Base-by-base conservation (phyloP, 2,329 filamentous ascomycete species). In the Fusarium drepaniforme region DNA sequence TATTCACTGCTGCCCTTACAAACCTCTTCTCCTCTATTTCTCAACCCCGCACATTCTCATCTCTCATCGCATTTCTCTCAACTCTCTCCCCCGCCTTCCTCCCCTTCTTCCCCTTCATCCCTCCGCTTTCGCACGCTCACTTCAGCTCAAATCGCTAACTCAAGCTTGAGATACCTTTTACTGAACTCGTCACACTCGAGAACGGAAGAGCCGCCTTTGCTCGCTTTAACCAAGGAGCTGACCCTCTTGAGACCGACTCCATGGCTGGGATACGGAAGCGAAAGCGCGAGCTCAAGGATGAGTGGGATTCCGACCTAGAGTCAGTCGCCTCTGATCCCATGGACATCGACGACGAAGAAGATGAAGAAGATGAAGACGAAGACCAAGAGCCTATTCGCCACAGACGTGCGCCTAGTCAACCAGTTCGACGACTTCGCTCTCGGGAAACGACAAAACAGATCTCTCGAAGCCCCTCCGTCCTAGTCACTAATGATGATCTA, bases 161-260 rank as follows among this genome's bases (percentile, higher is more conserved):
- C 53, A 8, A 40, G 35, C 23, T 35, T 25, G 74, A 85, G 83
- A 70, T 85, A 57, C 67, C 79, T 21, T 73, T 80, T 25, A 68
- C 78, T 23, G 69, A 83, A 12, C 78, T 85, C 1, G 60, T 81
- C 62, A 66, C 73, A 6, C 70, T 82, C 13, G 73, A 82, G 38
- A 83, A 83, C 78, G 84, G 83, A 42, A 75, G 73, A 65, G 65
- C 64, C 35, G 80, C 82, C 6, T 70, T 85, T 12, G 62, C 71
- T 56, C 69, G 56, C 7, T 80, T 79, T 53, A 70, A 66, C 37
- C 75, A 77, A 38, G 71, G 70, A 21, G 25, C 49, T 13, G 63
- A 28, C 9, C 46, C 58, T 8, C 61, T 71, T 13, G 69, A 71
- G 12, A 78, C 66, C 53, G 60, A 75, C 38, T 78, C 78, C 70